phyloP scores from a whole-genome alignment of 1,284 basidiomycete species.

The Leccinum angustisporum region DNA sequence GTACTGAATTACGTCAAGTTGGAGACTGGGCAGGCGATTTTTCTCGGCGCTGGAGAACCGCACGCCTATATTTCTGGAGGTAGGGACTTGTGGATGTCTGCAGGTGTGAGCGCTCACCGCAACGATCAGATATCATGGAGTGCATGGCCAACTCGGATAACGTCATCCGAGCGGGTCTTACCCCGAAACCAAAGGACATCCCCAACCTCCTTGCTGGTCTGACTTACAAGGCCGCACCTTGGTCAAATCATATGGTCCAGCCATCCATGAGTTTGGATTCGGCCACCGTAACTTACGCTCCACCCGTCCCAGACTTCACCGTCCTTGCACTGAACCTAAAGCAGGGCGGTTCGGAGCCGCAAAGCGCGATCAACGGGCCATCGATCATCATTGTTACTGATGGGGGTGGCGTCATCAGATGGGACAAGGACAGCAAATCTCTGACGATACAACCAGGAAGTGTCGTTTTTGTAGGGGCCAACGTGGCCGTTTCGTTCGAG shows the following conservation, averaged over 20 bases:
- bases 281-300: conserved; percentile 67
- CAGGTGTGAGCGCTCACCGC: conserved; percentile 10
- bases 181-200: conserved; percentile 94
- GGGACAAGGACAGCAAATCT: conserved; percentile 39
- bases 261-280: conserved; percentile 51
- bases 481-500: conserved; percentile 45
- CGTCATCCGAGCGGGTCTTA: conserved; percentile 97
- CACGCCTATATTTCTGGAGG: conserved; percentile 96
- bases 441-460: conserved; percentile 65
- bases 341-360: conserved; percentile 49
- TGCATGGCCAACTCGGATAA: conserved; percentile 99
- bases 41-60: conserved; percentile 93
- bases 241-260: conserved; percentile 68
- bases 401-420: conserved; percentile 61
- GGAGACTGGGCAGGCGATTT: conserved; percentile 86
- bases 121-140: conserved; percentile 83
- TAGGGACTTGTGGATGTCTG: conserved; percentile 33
- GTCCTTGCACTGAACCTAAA: conserved; percentile 69
- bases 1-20: conserved; percentile 86
- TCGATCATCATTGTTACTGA: conserved; percentile 80
- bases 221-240: conserved; percentile 78
- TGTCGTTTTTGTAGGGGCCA: conserved; percentile 86
- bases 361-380: conserved; percentile 75
- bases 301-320: conserved; percentile 93
- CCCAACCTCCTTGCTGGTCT: conserved; percentile 86